Conservation (phyloP, 495 filamentous ascomycete genomes). For the Daldinia caldariorum region DNA sequence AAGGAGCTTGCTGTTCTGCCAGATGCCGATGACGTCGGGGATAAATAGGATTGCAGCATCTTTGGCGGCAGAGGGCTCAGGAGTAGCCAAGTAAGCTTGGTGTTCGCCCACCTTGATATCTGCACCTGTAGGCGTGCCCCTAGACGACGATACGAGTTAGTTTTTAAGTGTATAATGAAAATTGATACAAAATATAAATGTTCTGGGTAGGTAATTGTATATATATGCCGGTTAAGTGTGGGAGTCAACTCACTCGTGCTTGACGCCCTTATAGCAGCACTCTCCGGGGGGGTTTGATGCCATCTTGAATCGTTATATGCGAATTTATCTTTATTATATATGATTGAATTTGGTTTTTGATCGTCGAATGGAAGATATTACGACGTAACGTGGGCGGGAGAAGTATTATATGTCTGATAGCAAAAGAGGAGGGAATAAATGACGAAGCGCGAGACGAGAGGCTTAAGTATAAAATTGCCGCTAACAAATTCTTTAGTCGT, state of each 20-base stretch:
- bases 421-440: background rate
- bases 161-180: background rate
- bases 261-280: conserved; percentile 65
- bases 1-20: conserved; percentile 79
- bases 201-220: too few relatives aligned
- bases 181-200: too few relatives aligned
- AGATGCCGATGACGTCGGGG: conserved; percentile 76
- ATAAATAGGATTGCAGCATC: conserved; percentile 65
- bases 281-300: conserved; percentile 65
- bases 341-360: too few relatives aligned
- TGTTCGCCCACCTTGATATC: conserved; percentile 55
- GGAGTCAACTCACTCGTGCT: conserved; percentile 51
- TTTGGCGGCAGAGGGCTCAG: conserved; percentile 54
- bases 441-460: background rate
- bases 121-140: conserved; percentile 55
- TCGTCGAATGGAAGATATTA: background rate
- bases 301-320: conserved; percentile 52
- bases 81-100: conserved; percentile 62
- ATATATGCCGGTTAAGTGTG: background rate
- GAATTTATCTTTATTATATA: background rate
- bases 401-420: background rate
- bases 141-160: conserved; percentile 25
- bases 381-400: background rate
- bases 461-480: conserved; percentile 3
- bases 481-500: background rate